Evolutionary conservation across 805 yeast genomes (phyloP), one percentile per base, ranked within the genome.

Genomic region (Starmerella bombicola): DNA sequence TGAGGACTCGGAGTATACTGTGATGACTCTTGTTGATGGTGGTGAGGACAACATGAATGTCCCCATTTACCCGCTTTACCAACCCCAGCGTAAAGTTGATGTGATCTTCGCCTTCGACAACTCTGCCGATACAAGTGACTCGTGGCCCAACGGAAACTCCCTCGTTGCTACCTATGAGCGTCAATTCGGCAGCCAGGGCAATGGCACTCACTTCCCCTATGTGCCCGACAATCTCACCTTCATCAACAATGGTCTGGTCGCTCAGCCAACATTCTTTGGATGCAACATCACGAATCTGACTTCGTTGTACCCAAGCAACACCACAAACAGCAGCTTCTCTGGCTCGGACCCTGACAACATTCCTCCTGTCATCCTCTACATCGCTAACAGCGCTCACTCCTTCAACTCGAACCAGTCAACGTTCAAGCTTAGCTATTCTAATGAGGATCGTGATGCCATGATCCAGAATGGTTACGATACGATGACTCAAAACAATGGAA

Each of bases 281-380:
- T 86, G 95, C 61, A 66, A 77, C 54, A 65, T 74, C 6, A 47
- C 58, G 4, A 75, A 77, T 54, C 58, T 57, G n/a, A 29, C 69
- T 24, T 78, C 82, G 23, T 84, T 86, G 5, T 65, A 80, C 86
- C 31, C 30, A 23, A 33, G 36, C 30, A 43, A 30, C 34, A 20
- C 26, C 13, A 21, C 4, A 32, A 16, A 12, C 33, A 26, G 23
- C 38, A 26, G n/a, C 41, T 33, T 45, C 39, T 20, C 23, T 17
- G 42, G 37, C 20, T 23, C 25, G 24, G 46, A 40, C 33, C 52
- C 41, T 7, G 23, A 37, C 24, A 40, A 46, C 46, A 37, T 49
- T 30, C 85, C 86, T 21, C 94, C 94, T 2, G 65, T 83, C 43
- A 66, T 83, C 32, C 74, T 83, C n/a, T 83, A 79, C 57, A 68